Conservation (phyloP, 371 early-diverging fungal genomes). For the Syncephalastrum sp. region DNA sequence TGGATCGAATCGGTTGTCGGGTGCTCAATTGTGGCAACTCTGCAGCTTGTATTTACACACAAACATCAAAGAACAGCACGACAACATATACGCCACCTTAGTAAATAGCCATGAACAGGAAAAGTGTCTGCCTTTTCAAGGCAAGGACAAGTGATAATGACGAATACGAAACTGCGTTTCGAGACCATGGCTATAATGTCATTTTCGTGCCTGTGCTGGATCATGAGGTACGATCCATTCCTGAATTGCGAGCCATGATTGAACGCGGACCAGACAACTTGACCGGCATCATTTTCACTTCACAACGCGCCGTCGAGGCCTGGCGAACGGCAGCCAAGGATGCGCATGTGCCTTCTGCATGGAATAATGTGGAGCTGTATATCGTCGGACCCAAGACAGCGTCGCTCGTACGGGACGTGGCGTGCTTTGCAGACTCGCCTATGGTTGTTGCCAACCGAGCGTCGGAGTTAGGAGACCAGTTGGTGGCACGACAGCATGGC, state of each 20-base stretch:
- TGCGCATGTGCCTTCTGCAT: conserved; percentile 2
- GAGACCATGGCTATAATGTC: conserved; percentile 13
- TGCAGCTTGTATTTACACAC: too few relatives aligned
- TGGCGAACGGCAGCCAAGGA: conserved; percentile 3
- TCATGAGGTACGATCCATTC: conserved; percentile 18
- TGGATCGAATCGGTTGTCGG: too few relatives aligned
- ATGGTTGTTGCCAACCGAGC: conserved; percentile 38
- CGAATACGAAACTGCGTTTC: conserved; percentile 19
- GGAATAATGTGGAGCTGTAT: conserved; percentile 31
- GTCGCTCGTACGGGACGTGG: not conserved
- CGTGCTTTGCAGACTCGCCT: too few relatives aligned
- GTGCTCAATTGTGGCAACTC: too few relatives aligned
- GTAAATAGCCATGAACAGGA: too few relatives aligned
- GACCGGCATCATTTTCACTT: conserved; percentile 34
- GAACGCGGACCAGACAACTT: conserved; percentile 16
- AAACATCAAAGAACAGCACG: too few relatives aligned
- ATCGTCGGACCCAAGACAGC: conserved; percentile 58
- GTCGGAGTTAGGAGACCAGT: conserved; percentile 27
- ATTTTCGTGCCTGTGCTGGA: conserved; percentile 42
- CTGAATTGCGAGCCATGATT: conserved; percentile 15
- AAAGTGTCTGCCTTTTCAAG: conserved; percentile 23
- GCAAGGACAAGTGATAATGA: conserved; percentile 14
- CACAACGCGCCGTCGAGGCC: conserved; percentile 41
- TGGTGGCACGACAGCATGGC: conserved; percentile 12
- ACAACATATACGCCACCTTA: too few relatives aligned